Evolutionary conservation across 257 asterid genomes (phyloP), one percentile per base, ranked within the genome.

Genomic region (Gynochthodes officinalis): DNA sequence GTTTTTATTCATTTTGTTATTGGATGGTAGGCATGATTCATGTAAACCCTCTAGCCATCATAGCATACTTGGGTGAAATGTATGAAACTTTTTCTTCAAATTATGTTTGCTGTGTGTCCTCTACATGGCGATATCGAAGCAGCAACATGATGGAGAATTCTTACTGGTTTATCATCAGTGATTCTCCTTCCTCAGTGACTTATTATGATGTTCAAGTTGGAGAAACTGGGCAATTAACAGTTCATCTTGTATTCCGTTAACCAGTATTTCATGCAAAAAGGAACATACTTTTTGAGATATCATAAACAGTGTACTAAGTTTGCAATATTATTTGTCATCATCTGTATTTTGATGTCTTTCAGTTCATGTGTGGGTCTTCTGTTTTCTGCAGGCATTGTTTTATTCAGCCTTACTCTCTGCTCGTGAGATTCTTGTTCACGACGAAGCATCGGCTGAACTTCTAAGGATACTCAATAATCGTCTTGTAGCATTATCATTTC

Each of bases 381-480:
- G 66, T 77, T 48, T 65, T 35, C 21, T 75, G 82, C 88, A 90
- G 93, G 88, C 97, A 57, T 82, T 89, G 71, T 87, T 84, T 81
- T 87, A 84, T 77, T 89, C 97, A 2, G 91, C 93, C 71, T 82
- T 89, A 72, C 90, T 90, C 61, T 82, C 91, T 81, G 90, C 93
- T 53, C 83, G 91, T 32, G 97, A 90, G 83, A 90, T 90, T 90
- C 93, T 90, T 76, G 78, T 85, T 48, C 93, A 90, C 7, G 97
- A 90, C 76, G 93, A 89, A 16, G 85, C 86, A 40, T 85, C 91
- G 2, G 80, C 83, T 13, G 90, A 87, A 79, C 96, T 89, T 54
- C 75, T 81, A 53, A 83, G 73, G 23, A 94, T 94, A 2, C 92
- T 90, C 28, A 84, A 87, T 77, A 90, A 86, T 65, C 95, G 96